Evolutionary conservation across 1,284 basidiomycete species (phyloP), one percentile per base, ranked within the genome.

Genomic region (Heterobasidion occidentale): DNA sequence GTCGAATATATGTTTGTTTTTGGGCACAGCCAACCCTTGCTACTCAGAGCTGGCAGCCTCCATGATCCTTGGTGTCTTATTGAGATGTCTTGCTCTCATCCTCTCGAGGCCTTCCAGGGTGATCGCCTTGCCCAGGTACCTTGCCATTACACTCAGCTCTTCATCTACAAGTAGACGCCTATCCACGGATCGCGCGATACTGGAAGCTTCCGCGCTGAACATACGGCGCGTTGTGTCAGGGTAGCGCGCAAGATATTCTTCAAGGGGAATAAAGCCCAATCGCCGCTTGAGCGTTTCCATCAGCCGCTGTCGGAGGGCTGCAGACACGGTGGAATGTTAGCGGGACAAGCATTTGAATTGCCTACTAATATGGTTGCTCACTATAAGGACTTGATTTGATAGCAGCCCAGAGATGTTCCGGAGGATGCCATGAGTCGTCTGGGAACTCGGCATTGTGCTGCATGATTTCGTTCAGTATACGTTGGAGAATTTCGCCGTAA

Each of bases 211-310:
- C 6, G 44, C 19, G 34, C 46, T 11, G 46, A 54, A 54, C 46
- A 54, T 47, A 5, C 11, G 36, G n/a, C 46, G 46, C 17, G 46
- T 48, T 14, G 53, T 49, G 35, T 35, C 53, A 11, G 53, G 53
- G 46, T 54, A 49, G 35, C 46, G 53, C 14, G 53, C 20, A 33
- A 54, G 53, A 35, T 54, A 54, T 19, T 54, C 53, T 19, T 54
- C 53, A n/a, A 54, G 35, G 19, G 53, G 53, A 7, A 54, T 48
- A 34, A 54, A 54, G 7, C 46, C 46, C 11, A 54, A 17, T 19
- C 36, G 33, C n/a, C 46, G 53, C 20, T 54, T n/a, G 34, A 54
- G 17, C 12, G 35, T 38, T 35, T 54, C 53, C 44, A 48, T 34
- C 15, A 49, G 17, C 6, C 53, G 46, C 33, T 34, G 44, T n/a